Evolutionary conservation across 768 basidiomycete genomes (phyloP).

Genomic region (Rhodotorula graminis): DNA sequence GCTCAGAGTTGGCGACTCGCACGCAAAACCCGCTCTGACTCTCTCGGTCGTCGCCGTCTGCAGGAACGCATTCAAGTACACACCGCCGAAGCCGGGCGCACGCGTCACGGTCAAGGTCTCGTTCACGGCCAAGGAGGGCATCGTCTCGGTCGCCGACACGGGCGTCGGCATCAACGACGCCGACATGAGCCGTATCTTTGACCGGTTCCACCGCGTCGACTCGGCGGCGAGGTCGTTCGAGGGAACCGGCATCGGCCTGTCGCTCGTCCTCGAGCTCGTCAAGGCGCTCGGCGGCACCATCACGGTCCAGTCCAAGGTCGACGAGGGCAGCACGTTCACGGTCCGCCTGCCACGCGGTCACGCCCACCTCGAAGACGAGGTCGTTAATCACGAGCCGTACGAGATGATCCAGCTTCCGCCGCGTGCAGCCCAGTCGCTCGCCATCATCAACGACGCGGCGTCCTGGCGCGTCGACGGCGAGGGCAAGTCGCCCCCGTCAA

Average conservation of each 20-base stretch:
- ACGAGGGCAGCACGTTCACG: conserved; percentile 15
- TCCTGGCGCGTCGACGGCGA: conserved; percentile 13
- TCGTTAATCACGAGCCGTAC: conserved; percentile 9
- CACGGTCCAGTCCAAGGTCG: conserved; percentile 16
- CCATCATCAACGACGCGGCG: conserved; percentile 22
- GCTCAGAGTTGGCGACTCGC: no score
- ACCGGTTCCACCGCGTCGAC: conserved; percentile 36
- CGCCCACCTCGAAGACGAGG: conserved; percentile 9
- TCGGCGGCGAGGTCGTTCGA: not conserved
- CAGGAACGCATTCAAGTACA: conserved; percentile 35
- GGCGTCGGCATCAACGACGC: conserved; percentile 19
- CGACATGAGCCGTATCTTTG: conserved; percentile 32
- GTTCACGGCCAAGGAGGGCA: conserved; percentile 5
- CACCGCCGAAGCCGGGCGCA: not conserved
- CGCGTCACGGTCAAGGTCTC: conserved; percentile 9
- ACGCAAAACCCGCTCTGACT: not conserved
- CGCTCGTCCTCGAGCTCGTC: conserved; percentile 35
- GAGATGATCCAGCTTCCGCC: not conserved
- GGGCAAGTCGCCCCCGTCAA: not conserved
- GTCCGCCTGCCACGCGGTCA: conserved; percentile 12
- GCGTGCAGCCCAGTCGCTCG: not conserved
- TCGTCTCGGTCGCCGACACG: conserved; percentile 18
- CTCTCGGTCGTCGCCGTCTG: not conserved
- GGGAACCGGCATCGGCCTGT: conserved; percentile 33
- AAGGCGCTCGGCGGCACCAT: conserved; percentile 27